These are phyloP conservation scores for Coniochaeta sp. DNA, from an alignment of 2,329 filamentous ascomycete genomes.

Conservation along the genomic window DNA sequence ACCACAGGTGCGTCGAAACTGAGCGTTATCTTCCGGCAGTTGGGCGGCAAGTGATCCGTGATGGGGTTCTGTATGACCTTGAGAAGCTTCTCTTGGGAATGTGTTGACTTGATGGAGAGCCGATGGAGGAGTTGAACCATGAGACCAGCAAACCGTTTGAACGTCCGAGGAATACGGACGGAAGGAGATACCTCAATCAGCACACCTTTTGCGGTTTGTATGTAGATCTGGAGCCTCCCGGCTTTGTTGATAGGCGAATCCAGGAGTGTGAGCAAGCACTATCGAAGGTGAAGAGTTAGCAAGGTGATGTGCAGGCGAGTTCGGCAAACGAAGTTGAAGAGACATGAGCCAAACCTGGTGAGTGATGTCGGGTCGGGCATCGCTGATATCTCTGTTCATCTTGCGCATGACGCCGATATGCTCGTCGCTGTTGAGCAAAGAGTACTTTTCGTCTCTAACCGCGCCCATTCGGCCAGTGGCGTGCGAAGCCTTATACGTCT, in stretches of 20 bases:
- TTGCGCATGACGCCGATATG: slow-evolving; percentile 99
- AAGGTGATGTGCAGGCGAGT: slow-evolving; percentile 34
- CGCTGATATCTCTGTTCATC: slow-evolving; percentile 98
- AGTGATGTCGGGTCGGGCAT: slow-evolving; percentile 94
- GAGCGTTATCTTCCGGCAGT: slow-evolving; percentile 95
- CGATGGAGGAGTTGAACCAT: slow-evolving; percentile 98
- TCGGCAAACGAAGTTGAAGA: slow-evolving; percentile 1
- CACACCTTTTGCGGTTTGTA: slow-evolving; percentile 94
- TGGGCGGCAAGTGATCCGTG: slow-evolving; percentile 90
- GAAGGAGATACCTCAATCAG: slow-evolving; percentile 98
- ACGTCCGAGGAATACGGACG: slow-evolving; percentile 93
- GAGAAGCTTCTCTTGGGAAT: slow-evolving; percentile 93
- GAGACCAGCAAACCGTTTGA: slow-evolving; percentile 96
- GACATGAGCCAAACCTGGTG: slow-evolving; percentile 65
- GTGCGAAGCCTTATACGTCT: slow-evolving; percentile 90
- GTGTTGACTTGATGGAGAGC: slow-evolving; percentile 90
- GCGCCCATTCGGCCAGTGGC: slow-evolving; percentile 55
- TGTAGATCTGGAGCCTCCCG: slow-evolving; percentile 95
- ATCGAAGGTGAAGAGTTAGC: slow-evolving; percentile 25
- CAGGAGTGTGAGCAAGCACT: slow-evolving; percentile 95
- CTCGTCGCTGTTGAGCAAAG: slow-evolving; percentile 95
- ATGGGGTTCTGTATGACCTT: slow-evolving; percentile 98
- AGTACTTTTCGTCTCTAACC: slow-evolving; percentile 88
- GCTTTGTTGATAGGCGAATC: slow-evolving; percentile 99
- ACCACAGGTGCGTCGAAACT: slow-evolving; percentile 89